Conservation (phyloP, 2,329 filamentous ascomycete species). For the Alternaria consortialis region DNA sequence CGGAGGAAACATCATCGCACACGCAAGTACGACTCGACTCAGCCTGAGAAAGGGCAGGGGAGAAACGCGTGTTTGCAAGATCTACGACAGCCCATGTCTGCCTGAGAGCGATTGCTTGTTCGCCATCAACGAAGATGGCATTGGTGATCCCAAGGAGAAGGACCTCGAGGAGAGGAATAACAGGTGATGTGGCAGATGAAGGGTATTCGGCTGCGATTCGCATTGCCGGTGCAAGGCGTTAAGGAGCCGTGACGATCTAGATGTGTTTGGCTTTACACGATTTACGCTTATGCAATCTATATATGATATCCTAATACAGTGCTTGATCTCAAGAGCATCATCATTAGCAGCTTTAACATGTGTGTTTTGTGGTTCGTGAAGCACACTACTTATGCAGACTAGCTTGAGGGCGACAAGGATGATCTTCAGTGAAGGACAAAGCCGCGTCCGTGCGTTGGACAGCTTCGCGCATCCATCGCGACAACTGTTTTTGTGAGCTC, state of each 20-base stretch:
- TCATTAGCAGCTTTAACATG: neutral
- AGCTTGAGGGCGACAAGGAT: neutral
- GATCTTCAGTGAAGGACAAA: neutral
- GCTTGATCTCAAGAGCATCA: neutral
- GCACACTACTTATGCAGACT: no score
- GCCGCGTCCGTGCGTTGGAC: conserved; percentile 32
- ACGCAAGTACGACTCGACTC: conserved; percentile 92
- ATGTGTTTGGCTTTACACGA: conserved; percentile 10
- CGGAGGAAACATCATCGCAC: conserved; percentile 97
- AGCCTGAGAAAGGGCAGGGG: conserved; percentile 95
- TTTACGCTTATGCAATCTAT: conserved; percentile 7
- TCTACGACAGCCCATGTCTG: conserved; percentile 97
- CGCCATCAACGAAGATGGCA: conserved; percentile 96
- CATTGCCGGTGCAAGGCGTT: neutral
- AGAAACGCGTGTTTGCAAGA: conserved; percentile 97
- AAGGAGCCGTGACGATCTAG: conserved; percentile 9
- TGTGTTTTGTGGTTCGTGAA: neutral
- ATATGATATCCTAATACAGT: conserved; percentile 10
- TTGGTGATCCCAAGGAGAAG: conserved; percentile 94
- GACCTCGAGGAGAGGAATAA: conserved; percentile 77
- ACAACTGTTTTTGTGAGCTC: conserved; percentile 47
- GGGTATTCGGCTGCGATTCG: neutral
- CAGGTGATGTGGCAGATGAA: conserved; percentile 17
- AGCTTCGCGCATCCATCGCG: conserved; percentile 32
- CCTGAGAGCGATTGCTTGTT: conserved; percentile 97